Base-by-base conservation (phyloP, 139 green algal genomes). In the Volvox reticuliferus region DNA sequence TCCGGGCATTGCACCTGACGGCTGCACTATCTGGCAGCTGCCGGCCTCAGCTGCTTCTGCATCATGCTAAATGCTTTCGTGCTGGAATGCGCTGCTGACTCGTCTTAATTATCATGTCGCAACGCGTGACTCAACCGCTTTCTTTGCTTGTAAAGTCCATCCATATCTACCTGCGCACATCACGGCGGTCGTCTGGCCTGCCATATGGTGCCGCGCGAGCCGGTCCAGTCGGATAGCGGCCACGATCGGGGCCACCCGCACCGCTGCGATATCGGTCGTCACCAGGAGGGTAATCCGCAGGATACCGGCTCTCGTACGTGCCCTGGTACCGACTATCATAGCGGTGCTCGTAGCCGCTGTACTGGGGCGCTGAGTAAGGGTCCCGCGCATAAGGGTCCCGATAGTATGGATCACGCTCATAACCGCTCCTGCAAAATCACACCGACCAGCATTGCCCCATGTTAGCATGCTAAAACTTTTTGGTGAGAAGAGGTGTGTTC, bases 361-460 rank as follows among this genome's bases (percentile, higher is more conserved):
- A 78, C 1, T 75, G 61, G 1, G 75, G 75, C 12, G 50, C 32
- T 17, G 75, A 30, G 87, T 91, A 91, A 1, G 87, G 87, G 76
- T 91, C 87, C 21, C 87, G 75, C 12, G 87, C 87, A 28, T 91
- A 91, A 26, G 87, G 75, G 87, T 91, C 87, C 24, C 87, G 87
- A 77, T 91, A 91, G 55, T 91, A 91, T 12, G 87, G 87, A 63
- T 91, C 87, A 0, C 87, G 87, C 87, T 91, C 87, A 63, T 91
- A 91, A 32, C 87, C 73, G 35, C 76, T 30, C 21, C 83, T 67
- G 36, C 36, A 33, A 55, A 55, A 55, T 55, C 44, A 55, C 44
- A 9, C 44, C 44, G 44, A 55, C 9, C 44, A 55, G 44, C 44
- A 55, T 55, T 55, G 44, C 44, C 44, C 44, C 44, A 55, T 55